Base-by-base conservation (phyloP, 1,284 basidiomycete genomes). In the Leccinum pachyderme region DNA sequence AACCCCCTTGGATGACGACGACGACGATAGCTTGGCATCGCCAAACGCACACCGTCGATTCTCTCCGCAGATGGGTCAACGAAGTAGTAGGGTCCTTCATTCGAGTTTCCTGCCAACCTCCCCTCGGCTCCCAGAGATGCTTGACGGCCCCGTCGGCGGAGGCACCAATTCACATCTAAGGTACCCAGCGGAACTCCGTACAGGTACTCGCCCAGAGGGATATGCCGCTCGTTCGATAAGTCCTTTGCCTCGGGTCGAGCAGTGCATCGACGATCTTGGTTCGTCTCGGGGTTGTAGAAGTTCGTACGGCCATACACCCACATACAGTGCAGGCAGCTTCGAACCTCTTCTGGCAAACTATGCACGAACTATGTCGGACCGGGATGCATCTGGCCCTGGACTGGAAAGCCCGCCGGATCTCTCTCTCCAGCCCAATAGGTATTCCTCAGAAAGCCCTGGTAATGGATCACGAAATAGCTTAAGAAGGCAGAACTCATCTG, bases 1-100 rank as follows among this genome's bases (percentile, higher is more conserved):
- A 49, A 73, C 78, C 0, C 84, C 83, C 18, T 71, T 89, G 13
- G 87, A 86, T 60, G 87, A 86, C 57, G 86, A 86, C 51, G 79
- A 80, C 54, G 69, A 69, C 9, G 57, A 64, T 70, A 60, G 66
- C 53, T 64, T 59, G 27, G 63, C 56, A 49, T 64, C 64, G 18
- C 66, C 57, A 55, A 61, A 57, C 60, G 61, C 52, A 39, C 60
- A 27, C 58, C 67, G 53, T 62, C 69, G 61, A 25, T 66, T 69
- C 33, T 70, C 71, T 5, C 61, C 69, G 13, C 63, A 67, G 46
- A 69, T 71, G 67, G 63, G 53, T 59, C 78, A 72, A 51, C 63
- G 63, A 24, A 59, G 57, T 2, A 65, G 53, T 2, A 65, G 53
- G 64, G 66, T 61, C 47, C 67, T 68, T 51, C 70, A 69, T 54